A percentile compares a stretch with the other conserved stretches of the same genome.
phyloP scores from a whole-genome alignment of 805 yeast species.

The Cephaloascus albidus region DNA sequence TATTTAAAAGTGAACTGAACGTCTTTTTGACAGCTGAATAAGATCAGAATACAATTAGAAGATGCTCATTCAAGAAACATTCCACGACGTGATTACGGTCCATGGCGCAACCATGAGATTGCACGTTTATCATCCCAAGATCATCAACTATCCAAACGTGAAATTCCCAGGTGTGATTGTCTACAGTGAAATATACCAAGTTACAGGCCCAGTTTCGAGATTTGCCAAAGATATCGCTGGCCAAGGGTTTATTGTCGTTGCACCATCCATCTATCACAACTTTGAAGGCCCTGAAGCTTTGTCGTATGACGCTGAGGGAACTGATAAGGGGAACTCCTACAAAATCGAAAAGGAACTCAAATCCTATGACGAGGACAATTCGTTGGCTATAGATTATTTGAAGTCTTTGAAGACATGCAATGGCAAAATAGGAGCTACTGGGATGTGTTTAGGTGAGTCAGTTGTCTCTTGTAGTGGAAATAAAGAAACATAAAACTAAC shows the following conservation, averaged over 20 bases:
- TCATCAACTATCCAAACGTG: conserved; percentile 67
- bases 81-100: conserved; percentile 56
- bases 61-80: conserved; percentile 67
- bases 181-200: conserved; percentile 76
- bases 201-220: conserved; percentile 71
- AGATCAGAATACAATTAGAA: no score
- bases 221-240: conserved; percentile 74
- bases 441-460: conserved; percentile 55
- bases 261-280: conserved; percentile 74
- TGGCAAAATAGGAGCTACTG: conserved; percentile 73
- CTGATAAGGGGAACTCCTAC: conserved; percentile 63
- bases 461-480: neutral
- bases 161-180: conserved; percentile 77
- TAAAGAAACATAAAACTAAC: conserved; percentile 12
- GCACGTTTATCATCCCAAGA: conserved; percentile 56
- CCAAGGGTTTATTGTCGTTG: conserved; percentile 71
- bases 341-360: conserved; percentile 58
- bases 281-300: conserved; percentile 56
- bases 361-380: conserved; percentile 71
- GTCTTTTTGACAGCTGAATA: no score
- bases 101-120: conserved; percentile 60
- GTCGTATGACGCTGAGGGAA: conserved; percentile 63
- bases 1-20: no score
- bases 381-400: conserved; percentile 54
- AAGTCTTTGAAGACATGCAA: conserved; percentile 49